Evolutionary conservation across 768 basidiomycete species (phyloP), one percentile per base, ranked within the genome.

Genomic region (Hebeloma cylindrosporum): DNA sequence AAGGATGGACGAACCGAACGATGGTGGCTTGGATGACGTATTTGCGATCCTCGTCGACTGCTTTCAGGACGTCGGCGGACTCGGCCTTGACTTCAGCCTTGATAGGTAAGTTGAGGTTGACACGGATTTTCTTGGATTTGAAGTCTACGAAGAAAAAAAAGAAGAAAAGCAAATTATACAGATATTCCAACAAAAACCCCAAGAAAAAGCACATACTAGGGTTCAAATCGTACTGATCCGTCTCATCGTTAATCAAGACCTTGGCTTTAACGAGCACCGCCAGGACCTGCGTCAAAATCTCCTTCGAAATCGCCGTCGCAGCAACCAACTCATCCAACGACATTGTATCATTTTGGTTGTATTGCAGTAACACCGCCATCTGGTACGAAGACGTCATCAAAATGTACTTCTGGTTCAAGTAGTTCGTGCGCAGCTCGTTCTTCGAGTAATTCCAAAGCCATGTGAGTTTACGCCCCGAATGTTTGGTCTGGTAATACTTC

Each of bases 401-500:
- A 55, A 96, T 93, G 72, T 97, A 98, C 72, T 95, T 97, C 65
- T 93, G 91, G 60, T 85, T 87, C 42, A 91, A 75, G 67, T 96
- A 93, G 64, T 89, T 94, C 49, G 95, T 94, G 48, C 92, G 83
- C 31, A 99, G 78, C 61, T 98, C 96, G 68, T 94, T 95, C 75
- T 96, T 95, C 35, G 88, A 93, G 64, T 94, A 91, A 62, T 97
- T 95, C 96, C 96, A 99, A 6, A 98, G 69, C 95, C 96, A 99
- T 0, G 92, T 94, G 22, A 97, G 78, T 58, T 96, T 96, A 46
- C 96, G 88, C 7, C 95, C 95, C 1, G 88, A 90, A 67, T 95
- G 93, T 66, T 94, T 93, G 55, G 85, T 85, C 60, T 91, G 88
- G 66, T 98, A 97, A 72, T 93, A 99, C 55, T 87, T 84, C 56